Evolutionary conservation across 805 yeast species (phyloP), one percentile per base, ranked within the genome.

Genomic region (Metschnikowia orientalis): DNA sequence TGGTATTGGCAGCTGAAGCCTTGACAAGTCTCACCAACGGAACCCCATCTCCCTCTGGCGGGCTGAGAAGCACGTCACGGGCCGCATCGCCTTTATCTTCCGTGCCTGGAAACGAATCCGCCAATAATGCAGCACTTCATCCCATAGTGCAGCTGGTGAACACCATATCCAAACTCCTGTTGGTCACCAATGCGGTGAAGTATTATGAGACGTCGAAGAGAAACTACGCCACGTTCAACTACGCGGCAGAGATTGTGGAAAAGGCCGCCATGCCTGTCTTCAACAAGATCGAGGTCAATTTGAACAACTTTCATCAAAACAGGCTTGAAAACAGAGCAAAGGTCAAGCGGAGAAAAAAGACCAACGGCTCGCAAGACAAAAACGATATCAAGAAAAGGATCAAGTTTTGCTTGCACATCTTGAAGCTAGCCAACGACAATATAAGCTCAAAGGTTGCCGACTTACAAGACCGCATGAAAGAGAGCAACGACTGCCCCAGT

Each of bases 351-450:
- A 30, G 51, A 12, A 35, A 35, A 21, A 18, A 37, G 8, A 30
- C 23, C 8, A 31, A 16, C 21, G 23, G 24, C n/a, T 14, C 42
- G 30, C 32, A 59, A 30, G 51, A 52, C 38, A 47, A 50, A 53
- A 51, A 37, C 35, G 95, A 86, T 49, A 81, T 89, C 16, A 75
- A 85, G 39, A 79, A 80, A 44, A 71, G 89, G 43, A 53, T 88
- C 28, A 79, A 83, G 22, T 82, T 90, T 50, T 77, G 95, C 48
- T 67, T 89, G 28, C 89, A 87, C 45, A 67, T 89, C 32, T 63
- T 88, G 35, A 81, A 81, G 50, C 65, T 86, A 30, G 96, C 96
- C 3, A 88, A 86, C 50, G 77, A 75, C 36, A 86, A 81, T 47
- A 67, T 88, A 19, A 78, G 81, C 28, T 65, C 73, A 29, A 77